phyloP scores from a whole-genome alignment of 1,284 basidiomycete genomes.

The Stygiomarasmius scandens region DNA sequence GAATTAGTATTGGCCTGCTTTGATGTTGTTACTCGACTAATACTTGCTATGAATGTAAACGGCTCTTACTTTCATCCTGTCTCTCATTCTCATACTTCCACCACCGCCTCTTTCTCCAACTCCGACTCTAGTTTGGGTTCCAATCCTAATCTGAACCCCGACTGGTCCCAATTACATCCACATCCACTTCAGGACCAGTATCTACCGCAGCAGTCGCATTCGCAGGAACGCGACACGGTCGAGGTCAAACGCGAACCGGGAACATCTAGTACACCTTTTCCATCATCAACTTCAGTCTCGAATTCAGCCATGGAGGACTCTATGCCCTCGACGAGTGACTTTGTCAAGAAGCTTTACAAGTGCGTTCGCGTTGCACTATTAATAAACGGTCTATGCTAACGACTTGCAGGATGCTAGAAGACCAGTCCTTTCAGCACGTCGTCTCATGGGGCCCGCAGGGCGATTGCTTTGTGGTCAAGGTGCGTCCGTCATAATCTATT shows the following conservation, averaged over 20 bases:
- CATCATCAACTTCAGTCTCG: background rate
- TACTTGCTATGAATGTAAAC: background rate
- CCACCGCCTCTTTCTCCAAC: background rate
- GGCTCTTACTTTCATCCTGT: slow-evolving; percentile 1
- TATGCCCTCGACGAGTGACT: slow-evolving; percentile 83
- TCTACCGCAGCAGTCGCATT: no score
- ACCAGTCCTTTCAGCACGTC: slow-evolving; percentile 71
- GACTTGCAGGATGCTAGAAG: slow-evolving; percentile 81
- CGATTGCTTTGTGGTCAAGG: slow-evolving; percentile 93
- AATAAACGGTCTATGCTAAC: background rate
- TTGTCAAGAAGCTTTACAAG: slow-evolving; percentile 97
- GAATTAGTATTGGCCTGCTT: background rate
- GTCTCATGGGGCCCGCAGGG: slow-evolving; percentile 89
- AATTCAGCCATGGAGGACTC: slow-evolving; percentile 45
- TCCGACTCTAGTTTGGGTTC: background rate
- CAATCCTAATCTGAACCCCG: background rate
- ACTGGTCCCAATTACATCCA: slow-evolving; percentile 1
- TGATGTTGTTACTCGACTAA: background rate
- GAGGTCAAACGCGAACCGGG: slow-evolving; percentile 10
- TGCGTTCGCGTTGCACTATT: slow-evolving; percentile 36
- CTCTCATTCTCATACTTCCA: background rate
- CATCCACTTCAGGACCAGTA: no score
- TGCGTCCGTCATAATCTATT: slow-evolving; percentile 24
- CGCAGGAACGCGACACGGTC: no score
- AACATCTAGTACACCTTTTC: slow-evolving; percentile 1